phyloP scores from a whole-genome alignment of 768 basidiomycete genomes.

The Pleurotus tuber-regium region DNA sequence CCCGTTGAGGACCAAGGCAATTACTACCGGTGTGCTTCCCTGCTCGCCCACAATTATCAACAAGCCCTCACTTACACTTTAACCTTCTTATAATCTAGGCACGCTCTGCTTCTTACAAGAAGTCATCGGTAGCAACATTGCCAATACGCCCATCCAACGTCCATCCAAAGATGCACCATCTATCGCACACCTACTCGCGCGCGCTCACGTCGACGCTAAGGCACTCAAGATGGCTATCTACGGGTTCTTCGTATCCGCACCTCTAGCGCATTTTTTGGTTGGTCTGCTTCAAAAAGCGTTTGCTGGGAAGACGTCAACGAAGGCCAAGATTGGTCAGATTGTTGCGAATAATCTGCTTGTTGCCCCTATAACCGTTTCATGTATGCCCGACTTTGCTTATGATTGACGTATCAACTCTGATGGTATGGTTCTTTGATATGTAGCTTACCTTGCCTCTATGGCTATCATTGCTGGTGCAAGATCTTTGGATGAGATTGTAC shows the following conservation, averaged over 20 bases:
- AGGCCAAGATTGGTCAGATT: constrained; percentile 68
- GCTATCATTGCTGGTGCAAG: constrained; percentile 82
- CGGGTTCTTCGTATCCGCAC: constrained; percentile 82
- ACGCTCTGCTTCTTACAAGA: constrained; percentile 73
- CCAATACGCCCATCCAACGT: constrained; percentile 52
- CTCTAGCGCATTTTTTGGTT: constrained; percentile 73
- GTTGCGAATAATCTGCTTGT: constrained; percentile 74
- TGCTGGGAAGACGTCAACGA: constrained; percentile 63
- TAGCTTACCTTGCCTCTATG: constrained; percentile 76
- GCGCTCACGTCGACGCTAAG: constrained; percentile 59
- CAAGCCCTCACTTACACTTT: too few species aligned
- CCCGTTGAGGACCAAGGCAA: constrained; percentile 78
- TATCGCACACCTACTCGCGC: constrained; percentile 50
- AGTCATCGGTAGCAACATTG: constrained; percentile 71
- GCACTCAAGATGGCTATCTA: constrained; percentile 84
- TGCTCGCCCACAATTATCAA: too few species aligned
- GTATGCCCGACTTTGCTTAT: too few species aligned
- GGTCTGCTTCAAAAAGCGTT: constrained; percentile 73
- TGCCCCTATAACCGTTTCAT: constrained; percentile 69
- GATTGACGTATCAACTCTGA: too few species aligned
- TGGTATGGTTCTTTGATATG: too few species aligned
- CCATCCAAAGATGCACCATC: constrained; percentile 54
- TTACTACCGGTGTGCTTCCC: constrained; percentile 51
- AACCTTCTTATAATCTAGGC: too few species aligned
- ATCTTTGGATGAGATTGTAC: constrained; percentile 58